Base-by-base conservation (phyloP, 2,329 filamentous ascomycete species). In the Calonectria fujianensis region DNA sequence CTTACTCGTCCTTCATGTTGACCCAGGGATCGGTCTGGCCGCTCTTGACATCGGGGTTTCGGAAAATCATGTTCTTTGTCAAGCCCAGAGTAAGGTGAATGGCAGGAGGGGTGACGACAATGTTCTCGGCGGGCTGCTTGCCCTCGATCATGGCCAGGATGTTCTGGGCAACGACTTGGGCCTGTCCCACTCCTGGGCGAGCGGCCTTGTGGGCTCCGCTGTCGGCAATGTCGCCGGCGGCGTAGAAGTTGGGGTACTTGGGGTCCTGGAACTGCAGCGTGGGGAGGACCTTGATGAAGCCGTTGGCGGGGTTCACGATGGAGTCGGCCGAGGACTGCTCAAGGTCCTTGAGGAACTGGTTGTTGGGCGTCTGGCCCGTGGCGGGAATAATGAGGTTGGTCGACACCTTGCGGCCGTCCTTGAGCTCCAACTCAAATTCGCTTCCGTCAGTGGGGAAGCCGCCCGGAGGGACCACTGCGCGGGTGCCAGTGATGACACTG, bases 171-270 rank as follows among this genome's bases (percentile, higher is more conserved):
- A 80, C 80, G 0, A 80, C 77, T 2, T 54, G 57, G 0, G 80
- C 80, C 27, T 81, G 80, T 2, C 72, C 80, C 0, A 72, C 32
- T 10, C 80, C 80, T 0, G 80, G 80, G 0, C 80, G 54, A 0
- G 80, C 80, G 1, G 80, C 80, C 11, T 81, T 81, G 64, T 81
- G 80, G 1, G 80, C 80, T 0, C 79, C 78, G n/a, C 73, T 80
- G 2, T 81, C 80, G 10, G 80, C 80, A 20, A 81, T 80, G 14
- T 81, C 80, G 6, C 80, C 80, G 3, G 80, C 80, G 0, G 80
- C 80, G 2, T 74, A 81, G 4, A 81, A 24, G 14, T 81, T 81
- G 0, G 78, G 39, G 24, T 80, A 81, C 35, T 69, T 71, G 8
- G 80, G 75, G 3, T 81, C 78, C 4, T 78, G 69, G 10, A 81